Evolutionary conservation across 2,329 filamentous ascomycete genomes (phyloP).

Genomic region (Colletotrichum filicis): DNA sequence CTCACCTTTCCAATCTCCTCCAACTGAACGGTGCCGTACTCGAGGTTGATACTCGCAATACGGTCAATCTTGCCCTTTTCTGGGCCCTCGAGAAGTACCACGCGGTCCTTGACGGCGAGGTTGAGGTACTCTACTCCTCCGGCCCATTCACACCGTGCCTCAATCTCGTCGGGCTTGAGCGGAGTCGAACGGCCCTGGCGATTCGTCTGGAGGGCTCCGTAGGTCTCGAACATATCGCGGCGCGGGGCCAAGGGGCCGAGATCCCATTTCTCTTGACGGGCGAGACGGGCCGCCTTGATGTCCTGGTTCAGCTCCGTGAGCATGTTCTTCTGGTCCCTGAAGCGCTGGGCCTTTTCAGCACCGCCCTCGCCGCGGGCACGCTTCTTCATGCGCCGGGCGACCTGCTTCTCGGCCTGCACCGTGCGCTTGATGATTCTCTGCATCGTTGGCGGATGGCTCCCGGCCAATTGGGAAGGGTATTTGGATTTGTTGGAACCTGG

Average conservation of each 20-base stretch:
- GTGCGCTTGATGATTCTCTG: slow-evolving; percentile 77
- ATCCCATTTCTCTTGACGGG: slow-evolving; percentile 80
- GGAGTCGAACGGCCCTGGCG: slow-evolving; percentile 49
- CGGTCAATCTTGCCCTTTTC: slow-evolving; percentile 86
- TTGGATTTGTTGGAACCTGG: not conserved
- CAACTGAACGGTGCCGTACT: slow-evolving; percentile 69
- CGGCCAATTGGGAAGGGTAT: slow-evolving; percentile 12
- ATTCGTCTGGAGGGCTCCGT: slow-evolving; percentile 57
- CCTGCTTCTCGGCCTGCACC: slow-evolving; percentile 73
- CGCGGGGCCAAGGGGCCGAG: slow-evolving; percentile 83
- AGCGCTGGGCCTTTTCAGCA: slow-evolving; percentile 44
- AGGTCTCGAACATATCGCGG: slow-evolving; percentile 74
- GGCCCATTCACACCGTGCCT: slow-evolving; percentile 64
- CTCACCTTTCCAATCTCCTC: slow-evolving; percentile 73
- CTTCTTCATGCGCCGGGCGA: slow-evolving; percentile 58
- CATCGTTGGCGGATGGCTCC: slow-evolving; percentile 57
- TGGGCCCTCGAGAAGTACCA: slow-evolving; percentile 81
- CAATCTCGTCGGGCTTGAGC: slow-evolving; percentile 47
- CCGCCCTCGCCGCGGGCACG: slow-evolving; percentile 46
- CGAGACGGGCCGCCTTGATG: slow-evolving; percentile 50
- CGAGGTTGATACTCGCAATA: slow-evolving; percentile 67
- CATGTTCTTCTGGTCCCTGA: slow-evolving; percentile 47
- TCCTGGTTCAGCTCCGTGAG: slow-evolving; percentile 45
- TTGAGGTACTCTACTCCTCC: slow-evolving; percentile 68
- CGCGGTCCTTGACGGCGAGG: slow-evolving; percentile 77